These are phyloP conservation scores for Floccularia luteovirens DNA, from an alignment of 768 basidiomycete species.

Conservation along the genomic window DNA sequence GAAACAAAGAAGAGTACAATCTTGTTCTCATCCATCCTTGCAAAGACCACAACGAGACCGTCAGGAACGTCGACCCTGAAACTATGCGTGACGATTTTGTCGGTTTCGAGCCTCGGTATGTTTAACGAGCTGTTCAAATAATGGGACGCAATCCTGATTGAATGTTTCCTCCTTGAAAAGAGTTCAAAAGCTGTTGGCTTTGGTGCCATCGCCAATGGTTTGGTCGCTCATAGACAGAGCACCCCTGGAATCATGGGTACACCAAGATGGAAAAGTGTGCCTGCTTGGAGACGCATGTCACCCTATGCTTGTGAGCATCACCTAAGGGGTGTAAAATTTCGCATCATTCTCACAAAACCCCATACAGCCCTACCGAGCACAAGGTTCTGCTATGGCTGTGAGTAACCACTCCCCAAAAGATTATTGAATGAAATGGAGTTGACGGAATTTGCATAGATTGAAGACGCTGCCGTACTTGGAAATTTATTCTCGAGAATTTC, in stretches of 20 bases:
- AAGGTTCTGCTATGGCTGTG: constrained; percentile 50
- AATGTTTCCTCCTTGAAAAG: constrained; percentile 12
- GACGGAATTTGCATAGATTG: constrained; percentile 23
- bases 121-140: neutral
- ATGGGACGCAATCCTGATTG: neutral
- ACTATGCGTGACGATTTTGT: constrained; percentile 41
- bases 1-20: constrained; percentile 35
- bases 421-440: neutral
- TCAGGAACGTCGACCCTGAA: constrained; percentile 31
- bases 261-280: constrained; percentile 30
- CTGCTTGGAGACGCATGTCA: constrained; percentile 52
- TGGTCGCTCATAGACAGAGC: constrained; percentile 37
- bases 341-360: neutral
- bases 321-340: neutral
- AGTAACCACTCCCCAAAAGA: constrained; percentile 2
- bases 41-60: constrained; percentile 26
- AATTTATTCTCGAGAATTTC: constrained; percentile 44
- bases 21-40: constrained; percentile 35
- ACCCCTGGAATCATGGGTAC: constrained; percentile 42
- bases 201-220: constrained; percentile 23
- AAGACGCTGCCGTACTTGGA: constrained; percentile 43
- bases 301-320: constrained; percentile 43
- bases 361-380: constrained; percentile 42
- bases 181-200: constrained; percentile 33
- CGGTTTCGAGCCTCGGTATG: constrained; percentile 40